Percentiles rank a stretch among this genome's conserved stretches.
Conservation (phyloP, 2,329 filamentous ascomycete species). For the Fusarium pininemorale region DNA sequence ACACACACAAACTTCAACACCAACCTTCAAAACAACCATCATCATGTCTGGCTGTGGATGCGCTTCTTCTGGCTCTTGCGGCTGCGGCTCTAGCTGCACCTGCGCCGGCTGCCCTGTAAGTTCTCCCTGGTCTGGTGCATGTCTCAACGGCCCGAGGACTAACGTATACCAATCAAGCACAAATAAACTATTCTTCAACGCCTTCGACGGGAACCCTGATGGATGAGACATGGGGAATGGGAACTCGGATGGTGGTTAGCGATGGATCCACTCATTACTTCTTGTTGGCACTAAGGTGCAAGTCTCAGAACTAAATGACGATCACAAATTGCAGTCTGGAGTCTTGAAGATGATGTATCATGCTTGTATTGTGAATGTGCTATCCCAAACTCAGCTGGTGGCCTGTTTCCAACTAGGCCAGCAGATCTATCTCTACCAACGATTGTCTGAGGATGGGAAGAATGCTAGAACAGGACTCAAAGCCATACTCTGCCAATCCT, state of each 20-base stretch:
- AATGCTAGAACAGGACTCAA: conserved; percentile 48
- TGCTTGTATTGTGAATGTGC: neutral
- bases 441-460: conserved; percentile 34
- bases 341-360: neutral
- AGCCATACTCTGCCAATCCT: conserved; percentile 14
- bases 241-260: conserved; percentile 6
- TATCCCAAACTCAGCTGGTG: neutral
- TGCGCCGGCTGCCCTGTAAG: conserved; percentile 56
- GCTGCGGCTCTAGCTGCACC: conserved; percentile 54
- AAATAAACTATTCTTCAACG: conserved; percentile 37
- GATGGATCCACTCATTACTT: conserved; percentile 39
- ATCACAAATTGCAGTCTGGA: conserved; percentile 12
- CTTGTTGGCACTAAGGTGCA: conserved; percentile 3
- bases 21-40: conserved; percentile 26
- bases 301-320: conserved; percentile 4
- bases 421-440: neutral
- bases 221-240: conserved; percentile 16
- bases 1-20: conserved; percentile 10
- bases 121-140: conserved; percentile 26
- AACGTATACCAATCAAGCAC: conserved; percentile 41
- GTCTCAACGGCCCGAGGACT: conserved; percentile 11
- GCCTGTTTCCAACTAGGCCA: neutral
- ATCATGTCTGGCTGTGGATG: conserved; percentile 57
- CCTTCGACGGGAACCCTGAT: conserved; percentile 40
- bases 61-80: conserved; percentile 52